Conservation (phyloP, 2,329 filamentous ascomycete species). For the Myriangium duriaei region DNA sequence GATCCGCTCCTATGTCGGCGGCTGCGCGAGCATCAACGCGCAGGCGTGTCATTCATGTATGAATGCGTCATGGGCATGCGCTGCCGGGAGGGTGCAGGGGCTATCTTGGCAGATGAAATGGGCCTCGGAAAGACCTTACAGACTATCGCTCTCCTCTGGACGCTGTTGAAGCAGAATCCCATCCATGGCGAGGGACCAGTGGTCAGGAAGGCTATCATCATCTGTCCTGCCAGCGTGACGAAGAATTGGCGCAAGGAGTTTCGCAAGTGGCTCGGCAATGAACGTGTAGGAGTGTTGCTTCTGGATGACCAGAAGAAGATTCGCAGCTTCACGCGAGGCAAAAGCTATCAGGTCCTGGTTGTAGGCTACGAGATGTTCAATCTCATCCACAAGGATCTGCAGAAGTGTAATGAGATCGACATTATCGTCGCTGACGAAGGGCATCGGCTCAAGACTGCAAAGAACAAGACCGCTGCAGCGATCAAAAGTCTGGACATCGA, state of each 20-base stretch:
- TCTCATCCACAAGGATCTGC: constrained; percentile 51
- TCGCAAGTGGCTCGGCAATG: constrained; percentile 59
- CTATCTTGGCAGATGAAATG: constrained; percentile 65
- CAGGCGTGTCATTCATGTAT: constrained; percentile 59
- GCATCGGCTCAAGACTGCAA: constrained; percentile 54
- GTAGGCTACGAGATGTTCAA: constrained; percentile 61
- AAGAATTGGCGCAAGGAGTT: constrained; percentile 65
- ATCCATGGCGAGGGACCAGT: constrained; percentile 47
- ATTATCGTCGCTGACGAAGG: constrained; percentile 61
- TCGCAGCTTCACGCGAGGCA: constrained; percentile 57
- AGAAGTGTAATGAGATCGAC: constrained; percentile 51
- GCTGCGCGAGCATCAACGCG: constrained; percentile 54
- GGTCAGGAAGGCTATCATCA: constrained; percentile 58
- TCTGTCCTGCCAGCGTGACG: constrained; percentile 60
- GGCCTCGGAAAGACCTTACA: constrained; percentile 62
- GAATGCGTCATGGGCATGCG: constrained; percentile 66
- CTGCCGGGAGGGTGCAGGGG: constrained; percentile 52
- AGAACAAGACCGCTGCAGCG: constrained; percentile 54
- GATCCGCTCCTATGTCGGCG: constrained; percentile 53
- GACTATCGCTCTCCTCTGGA: constrained; percentile 60
- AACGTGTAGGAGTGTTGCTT: constrained; percentile 56
- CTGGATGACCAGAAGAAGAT: constrained; percentile 48
- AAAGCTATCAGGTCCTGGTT: constrained; percentile 57
- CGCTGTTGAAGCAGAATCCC: constrained; percentile 58
- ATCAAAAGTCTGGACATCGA: constrained; percentile 52